Conservation (phyloP, 208 protist genomes). For the Wallacemonas sp. region DNA sequence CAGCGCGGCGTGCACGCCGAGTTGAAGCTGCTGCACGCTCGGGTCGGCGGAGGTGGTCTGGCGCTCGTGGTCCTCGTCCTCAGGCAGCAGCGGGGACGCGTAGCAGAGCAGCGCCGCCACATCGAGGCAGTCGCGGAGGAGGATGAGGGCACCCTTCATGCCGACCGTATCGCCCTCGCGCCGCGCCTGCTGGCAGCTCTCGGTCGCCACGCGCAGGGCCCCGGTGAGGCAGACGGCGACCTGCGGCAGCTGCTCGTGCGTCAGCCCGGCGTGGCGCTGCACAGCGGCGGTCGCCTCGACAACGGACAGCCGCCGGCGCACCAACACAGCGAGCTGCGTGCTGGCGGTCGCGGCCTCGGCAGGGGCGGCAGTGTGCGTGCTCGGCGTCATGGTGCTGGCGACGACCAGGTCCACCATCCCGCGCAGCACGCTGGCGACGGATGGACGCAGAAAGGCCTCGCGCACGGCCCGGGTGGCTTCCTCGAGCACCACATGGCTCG, state of each 20-base stretch:
- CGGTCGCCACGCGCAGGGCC: conserved; percentile 58
- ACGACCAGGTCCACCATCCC: conserved; percentile 49
- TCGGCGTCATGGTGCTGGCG: conserved; percentile 4
- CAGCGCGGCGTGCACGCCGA: conserved; percentile 48
- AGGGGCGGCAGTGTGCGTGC: neutral
- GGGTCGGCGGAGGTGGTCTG: conserved; percentile 67
- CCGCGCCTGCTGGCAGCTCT: conserved; percentile 51
- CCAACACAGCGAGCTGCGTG: conserved; percentile 30
- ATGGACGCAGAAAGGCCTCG: conserved; percentile 51
- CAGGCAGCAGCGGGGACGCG: conserved; percentile 48
- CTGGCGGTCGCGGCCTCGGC: no score
- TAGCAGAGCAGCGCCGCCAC: conserved; percentile 64
- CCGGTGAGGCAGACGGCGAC: conserved; percentile 73
- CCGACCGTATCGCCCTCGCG: conserved; percentile 32
- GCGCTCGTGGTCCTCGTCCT: conserved; percentile 69
- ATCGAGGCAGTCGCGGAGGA: conserved; percentile 66
- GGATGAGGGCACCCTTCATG: conserved; percentile 38
- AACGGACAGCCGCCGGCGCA: conserved; percentile 46
- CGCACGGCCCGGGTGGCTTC: conserved; percentile 76
- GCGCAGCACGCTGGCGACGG: conserved; percentile 70
- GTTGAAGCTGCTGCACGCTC: conserved; percentile 71
- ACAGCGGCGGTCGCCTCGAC: conserved; percentile 12
- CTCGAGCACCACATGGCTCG: conserved; percentile 63
- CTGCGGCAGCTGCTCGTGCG: conserved; percentile 23
- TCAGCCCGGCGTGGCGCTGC: neutral